phyloP scores from a whole-genome alignment of 2,329 filamentous ascomycete genomes.

The Colletotrichum cuscutae region DNA sequence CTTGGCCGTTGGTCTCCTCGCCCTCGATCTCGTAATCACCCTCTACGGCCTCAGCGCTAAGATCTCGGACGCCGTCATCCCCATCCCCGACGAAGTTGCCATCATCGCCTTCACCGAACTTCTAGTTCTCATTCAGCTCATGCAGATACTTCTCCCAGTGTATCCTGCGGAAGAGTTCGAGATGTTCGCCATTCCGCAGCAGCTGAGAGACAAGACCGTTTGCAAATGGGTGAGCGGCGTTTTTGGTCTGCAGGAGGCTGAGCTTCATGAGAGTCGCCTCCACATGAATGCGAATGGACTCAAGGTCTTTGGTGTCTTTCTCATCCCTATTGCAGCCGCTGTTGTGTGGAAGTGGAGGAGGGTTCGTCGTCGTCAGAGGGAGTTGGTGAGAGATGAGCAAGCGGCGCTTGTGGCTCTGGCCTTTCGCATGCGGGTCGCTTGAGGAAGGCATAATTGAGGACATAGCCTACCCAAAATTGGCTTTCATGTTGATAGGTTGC shows the following conservation, averaged over 20 bases:
- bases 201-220: background rate
- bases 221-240: slow-evolving; percentile 12
- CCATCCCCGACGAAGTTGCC: background rate
- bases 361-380: background rate
- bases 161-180: background rate
- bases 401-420: background rate
- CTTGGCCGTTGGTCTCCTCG: background rate
- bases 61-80: slow-evolving; percentile 6
- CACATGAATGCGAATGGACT: background rate
- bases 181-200: background rate
- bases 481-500: background rate
- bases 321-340: background rate
- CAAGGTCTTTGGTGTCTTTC: slow-evolving; percentile 5
- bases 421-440: background rate
- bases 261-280: background rate
- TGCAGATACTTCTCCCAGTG: slow-evolving; percentile 2
- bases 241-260: slow-evolving; percentile 7
- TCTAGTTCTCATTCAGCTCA: slow-evolving; percentile 2
- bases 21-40: slow-evolving; percentile 4
- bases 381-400: background rate
- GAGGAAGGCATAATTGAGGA: background rate
- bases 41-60: slow-evolving; percentile 16
- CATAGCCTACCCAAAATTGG: background rate
- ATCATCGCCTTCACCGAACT: slow-evolving; percentile 19
- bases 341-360: slow-evolving; percentile 16